Conservation (phyloP, 148 eudicot species). For the Tetragonia tetragonoides region DNA sequence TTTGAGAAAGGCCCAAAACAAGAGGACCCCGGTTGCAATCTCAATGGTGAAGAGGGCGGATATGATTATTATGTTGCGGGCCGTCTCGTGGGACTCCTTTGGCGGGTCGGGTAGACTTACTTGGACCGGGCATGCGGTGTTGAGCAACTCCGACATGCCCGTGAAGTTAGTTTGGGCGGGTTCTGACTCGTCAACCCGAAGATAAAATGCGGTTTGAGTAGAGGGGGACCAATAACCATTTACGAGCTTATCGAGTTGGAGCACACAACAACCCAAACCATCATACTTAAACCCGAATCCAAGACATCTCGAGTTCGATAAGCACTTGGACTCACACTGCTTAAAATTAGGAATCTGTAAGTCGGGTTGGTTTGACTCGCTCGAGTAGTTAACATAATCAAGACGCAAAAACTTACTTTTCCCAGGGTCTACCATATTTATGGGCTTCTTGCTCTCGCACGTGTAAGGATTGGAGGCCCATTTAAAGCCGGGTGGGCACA, state of each 20-base stretch:
- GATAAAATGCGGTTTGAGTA: conserved; percentile 41
- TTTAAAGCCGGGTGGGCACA: conserved; percentile 63
- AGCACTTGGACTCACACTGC: conserved; percentile 44
- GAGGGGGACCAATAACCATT: conserved; percentile 69
- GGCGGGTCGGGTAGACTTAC: conserved; percentile 60
- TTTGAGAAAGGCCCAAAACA: conserved; percentile 72
- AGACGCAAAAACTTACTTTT: conserved; percentile 48
- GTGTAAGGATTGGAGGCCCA: background rate
- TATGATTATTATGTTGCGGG: conserved; percentile 60
- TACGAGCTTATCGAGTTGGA: conserved; percentile 37
- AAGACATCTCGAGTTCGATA: conserved; percentile 35
- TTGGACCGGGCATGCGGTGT: conserved; percentile 56
- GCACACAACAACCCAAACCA: conserved; percentile 55
- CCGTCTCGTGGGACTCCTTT: conserved; percentile 40
- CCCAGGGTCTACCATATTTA: background rate
- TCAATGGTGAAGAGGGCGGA: conserved; percentile 51
- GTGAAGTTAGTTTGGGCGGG: conserved; percentile 41
- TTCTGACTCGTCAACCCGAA: conserved; percentile 55
- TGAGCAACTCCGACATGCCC: conserved; percentile 60
- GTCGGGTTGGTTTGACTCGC: conserved; percentile 35
- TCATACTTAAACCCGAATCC: conserved; percentile 69
- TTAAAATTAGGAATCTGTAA: conserved; percentile 20
- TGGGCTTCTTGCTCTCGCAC: conserved; percentile 39
- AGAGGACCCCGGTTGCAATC: conserved; percentile 54
- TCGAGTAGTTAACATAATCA: conserved; percentile 65